Evolutionary conservation across 2,329 filamentous ascomycete genomes (phyloP).

Genomic region (Colletotrichum sp.): DNA sequence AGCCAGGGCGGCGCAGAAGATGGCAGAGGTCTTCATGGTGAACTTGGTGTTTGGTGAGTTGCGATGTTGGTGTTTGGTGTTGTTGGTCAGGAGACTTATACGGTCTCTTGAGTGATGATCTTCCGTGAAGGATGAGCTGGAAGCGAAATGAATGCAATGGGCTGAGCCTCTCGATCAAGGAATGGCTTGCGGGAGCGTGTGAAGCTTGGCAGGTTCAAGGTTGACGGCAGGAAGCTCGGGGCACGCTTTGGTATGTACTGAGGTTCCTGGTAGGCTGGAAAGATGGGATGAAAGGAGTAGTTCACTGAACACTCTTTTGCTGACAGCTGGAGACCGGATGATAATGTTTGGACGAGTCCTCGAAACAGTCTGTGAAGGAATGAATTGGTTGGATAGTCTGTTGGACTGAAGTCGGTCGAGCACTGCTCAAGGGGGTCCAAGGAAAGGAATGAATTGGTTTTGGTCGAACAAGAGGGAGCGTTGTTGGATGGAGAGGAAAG

Average conservation of each 20-base stretch:
- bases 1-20: slow-evolving; percentile 48
- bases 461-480: slow-evolving; percentile 20
- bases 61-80: not conserved
- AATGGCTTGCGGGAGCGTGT: slow-evolving; percentile 12
- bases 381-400: slow-evolving; percentile 9
- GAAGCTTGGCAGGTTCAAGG: slow-evolving; percentile 1
- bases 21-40: slow-evolving; percentile 47
- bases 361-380: slow-evolving; percentile 10
- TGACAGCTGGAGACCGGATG: slow-evolving; percentile 3
- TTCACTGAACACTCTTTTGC: slow-evolving; percentile 20
- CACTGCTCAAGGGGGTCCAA: slow-evolving; percentile 17
- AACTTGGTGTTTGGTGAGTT: not conserved
- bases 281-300: slow-evolving; percentile 14
- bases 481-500: slow-evolving; percentile 12
- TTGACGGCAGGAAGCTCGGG: slow-evolving; percentile 11
- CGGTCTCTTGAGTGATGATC: not conserved
- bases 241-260: slow-evolving; percentile 12
- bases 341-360: slow-evolving; percentile 9
- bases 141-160: slow-evolving; percentile 21
- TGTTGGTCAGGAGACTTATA: slow-evolving; percentile 6
- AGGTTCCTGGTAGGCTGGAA: slow-evolving; percentile 1
- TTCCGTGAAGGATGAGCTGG: slow-evolving; percentile 7
- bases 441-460: slow-evolving; percentile 19
- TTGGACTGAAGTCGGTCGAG: slow-evolving; percentile 13
- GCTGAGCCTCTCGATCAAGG: slow-evolving; percentile 12